These are phyloP conservation scores for Nicotiana sylvestris DNA, from an alignment of 257 asterid species.

Conservation along the genomic window DNA sequence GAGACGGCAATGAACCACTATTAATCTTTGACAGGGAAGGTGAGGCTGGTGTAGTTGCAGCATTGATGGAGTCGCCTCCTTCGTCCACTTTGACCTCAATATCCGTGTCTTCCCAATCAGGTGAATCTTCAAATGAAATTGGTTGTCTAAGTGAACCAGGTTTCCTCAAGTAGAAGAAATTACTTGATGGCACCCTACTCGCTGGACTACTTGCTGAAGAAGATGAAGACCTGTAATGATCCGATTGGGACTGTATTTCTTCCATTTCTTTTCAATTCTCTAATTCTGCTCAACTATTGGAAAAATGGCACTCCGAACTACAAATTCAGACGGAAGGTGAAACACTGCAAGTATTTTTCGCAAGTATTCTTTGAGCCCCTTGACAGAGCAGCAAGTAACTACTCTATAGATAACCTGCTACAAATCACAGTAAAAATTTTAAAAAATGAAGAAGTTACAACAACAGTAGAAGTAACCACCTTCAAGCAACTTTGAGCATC, in stretches of 20 bases:
- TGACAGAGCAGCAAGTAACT: background rate
- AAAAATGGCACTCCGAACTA: no score
- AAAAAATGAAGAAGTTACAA: background rate
- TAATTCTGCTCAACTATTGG: conserved; percentile 8
- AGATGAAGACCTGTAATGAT: conserved; percentile 90
- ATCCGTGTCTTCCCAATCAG: conserved; percentile 93
- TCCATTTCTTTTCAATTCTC: conserved; percentile 49
- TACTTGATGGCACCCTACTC: conserved; percentile 90
- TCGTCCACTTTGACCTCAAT: conserved; percentile 76
- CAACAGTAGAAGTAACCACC: background rate
- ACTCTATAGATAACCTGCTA: background rate
- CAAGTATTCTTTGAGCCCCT: background rate
- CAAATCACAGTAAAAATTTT: background rate
- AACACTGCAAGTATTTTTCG: background rate
- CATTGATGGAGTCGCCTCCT: conserved; percentile 76
- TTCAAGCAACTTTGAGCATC: background rate
- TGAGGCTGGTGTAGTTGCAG: conserved; percentile 72
- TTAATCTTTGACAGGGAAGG: conserved; percentile 90
- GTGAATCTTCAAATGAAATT: conserved; percentile 94
- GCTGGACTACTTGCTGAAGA: conserved; percentile 97
- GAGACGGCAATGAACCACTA: conserved; percentile 81
- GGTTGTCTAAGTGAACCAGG: conserved; percentile 89
- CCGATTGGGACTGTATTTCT: conserved; percentile 93
- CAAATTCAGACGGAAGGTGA: no score
- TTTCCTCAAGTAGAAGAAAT: conserved; percentile 85